These are phyloP conservation scores for Stramenopiles sp. DNA, from an alignment of 352 stramenopile genomes.

Conservation along the genomic window DNA sequence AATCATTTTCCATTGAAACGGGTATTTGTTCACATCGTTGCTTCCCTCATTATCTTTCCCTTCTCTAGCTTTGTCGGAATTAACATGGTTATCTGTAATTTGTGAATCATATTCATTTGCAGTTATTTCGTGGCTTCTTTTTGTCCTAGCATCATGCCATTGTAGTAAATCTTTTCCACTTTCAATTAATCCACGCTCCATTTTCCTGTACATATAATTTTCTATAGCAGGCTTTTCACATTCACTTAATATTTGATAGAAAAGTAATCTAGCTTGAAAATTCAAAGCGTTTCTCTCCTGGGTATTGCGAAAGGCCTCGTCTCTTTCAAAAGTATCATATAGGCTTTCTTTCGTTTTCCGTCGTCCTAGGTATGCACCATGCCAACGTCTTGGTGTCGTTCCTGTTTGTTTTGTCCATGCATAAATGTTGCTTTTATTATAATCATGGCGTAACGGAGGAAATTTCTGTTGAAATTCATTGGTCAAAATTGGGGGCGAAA, in stretches of 20 bases:
- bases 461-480: background rate
- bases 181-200: background rate
- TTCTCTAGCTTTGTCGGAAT: too few species aligned
- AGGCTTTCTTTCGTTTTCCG: background rate
- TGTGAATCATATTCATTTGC: too few species aligned
- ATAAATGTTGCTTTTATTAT: background rate
- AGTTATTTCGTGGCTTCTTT: background rate
- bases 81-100: too few species aligned
- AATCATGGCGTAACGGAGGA: background rate
- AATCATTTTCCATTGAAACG: background rate
- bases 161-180: background rate
- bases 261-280: background rate
- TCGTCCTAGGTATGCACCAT: background rate
- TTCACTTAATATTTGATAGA: background rate
- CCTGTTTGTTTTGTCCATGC: background rate
- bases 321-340: background rate
- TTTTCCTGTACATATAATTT: background rate
- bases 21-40: background rate
- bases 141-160: background rate
- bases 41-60: too few species aligned
- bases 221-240: background rate
- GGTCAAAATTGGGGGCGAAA: background rate
- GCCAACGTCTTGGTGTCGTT: background rate
- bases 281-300: background rate
- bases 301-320: background rate